A percentile compares a stretch with the other conserved stretches of the same genome.
Conservation (phyloP, 129 eudicot species). For the Centaurea solstitialis region DNA sequence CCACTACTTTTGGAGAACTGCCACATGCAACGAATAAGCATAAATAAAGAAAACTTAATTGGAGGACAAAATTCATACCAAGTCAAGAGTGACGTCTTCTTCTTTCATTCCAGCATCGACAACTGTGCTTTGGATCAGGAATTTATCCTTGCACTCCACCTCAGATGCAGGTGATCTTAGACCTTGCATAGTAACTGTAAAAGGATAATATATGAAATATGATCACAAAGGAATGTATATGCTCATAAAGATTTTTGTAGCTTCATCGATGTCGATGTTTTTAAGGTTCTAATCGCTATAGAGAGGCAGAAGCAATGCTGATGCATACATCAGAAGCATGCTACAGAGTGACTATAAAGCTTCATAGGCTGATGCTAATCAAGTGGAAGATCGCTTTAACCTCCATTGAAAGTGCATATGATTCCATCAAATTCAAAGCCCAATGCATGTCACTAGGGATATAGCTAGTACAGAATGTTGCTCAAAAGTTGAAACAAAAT, state of each 20-base stretch:
- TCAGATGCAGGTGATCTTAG: slow-evolving; percentile 58
- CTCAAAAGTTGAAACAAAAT: slow-evolving; percentile 3
- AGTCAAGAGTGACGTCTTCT: slow-evolving; percentile 56
- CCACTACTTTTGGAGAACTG: slow-evolving; percentile 65
- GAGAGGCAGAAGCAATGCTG: no score
- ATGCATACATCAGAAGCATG: no score
- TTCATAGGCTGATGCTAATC: no score
- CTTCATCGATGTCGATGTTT: background rate
- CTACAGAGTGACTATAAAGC: no score
- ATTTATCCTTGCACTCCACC: slow-evolving; percentile 80
- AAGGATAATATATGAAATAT: background rate
- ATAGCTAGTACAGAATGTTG: background rate
- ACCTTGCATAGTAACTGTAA: slow-evolving; percentile 76
- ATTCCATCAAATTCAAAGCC: background rate
- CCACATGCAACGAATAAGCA: slow-evolving; percentile 32
- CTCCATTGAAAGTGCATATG: background rate
- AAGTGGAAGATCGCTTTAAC: no score
- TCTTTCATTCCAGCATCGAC: slow-evolving; percentile 60
- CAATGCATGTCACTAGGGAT: background rate
- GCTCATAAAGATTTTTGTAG: background rate
- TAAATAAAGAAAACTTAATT: background rate
- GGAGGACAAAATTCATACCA: slow-evolving; percentile 43
- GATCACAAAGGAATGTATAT: background rate
- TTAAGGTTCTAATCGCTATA: background rate
- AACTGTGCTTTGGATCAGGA: slow-evolving; percentile 70